Conservation (phyloP, 2,329 filamentous ascomycete genomes). For the Fusarium domesticum region DNA sequence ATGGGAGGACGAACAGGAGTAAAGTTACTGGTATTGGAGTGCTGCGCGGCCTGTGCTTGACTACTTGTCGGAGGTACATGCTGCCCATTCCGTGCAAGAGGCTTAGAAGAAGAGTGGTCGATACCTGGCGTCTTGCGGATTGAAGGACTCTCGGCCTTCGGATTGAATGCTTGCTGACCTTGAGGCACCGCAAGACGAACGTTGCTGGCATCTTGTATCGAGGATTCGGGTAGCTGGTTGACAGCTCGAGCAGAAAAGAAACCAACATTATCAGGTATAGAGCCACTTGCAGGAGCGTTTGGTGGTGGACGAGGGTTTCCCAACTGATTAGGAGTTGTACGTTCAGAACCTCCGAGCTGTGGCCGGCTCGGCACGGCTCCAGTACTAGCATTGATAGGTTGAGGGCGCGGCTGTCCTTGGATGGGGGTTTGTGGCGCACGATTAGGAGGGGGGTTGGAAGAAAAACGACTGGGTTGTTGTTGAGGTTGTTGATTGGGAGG, state of each 20-base stretch:
- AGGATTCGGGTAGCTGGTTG: conserved; percentile 49
- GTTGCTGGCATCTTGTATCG: conserved; percentile 39
- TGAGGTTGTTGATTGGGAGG: conserved; percentile 19
- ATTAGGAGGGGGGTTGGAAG: conserved; percentile 15
- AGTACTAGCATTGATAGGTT: conserved; percentile 18
- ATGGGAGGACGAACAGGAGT: conserved; percentile 32
- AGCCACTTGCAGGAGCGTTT: conserved; percentile 22
- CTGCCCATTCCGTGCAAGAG: conserved; percentile 58
- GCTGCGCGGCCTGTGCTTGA: conserved; percentile 23
- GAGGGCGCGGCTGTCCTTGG: conserved; percentile 26
- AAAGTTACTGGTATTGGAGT: conserved; percentile 28
- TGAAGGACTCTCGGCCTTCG: conserved; percentile 74
- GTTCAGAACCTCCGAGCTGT: conserved; percentile 12
- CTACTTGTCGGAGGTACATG: conserved; percentile 46
- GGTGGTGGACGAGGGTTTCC: conserved; percentile 32
- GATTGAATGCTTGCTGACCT: conserved; percentile 62
- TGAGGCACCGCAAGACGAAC: conserved; percentile 41
- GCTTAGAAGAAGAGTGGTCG: conserved; percentile 74
- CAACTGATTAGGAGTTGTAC: conserved; percentile 20
- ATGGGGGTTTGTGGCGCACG: conserved; percentile 36
- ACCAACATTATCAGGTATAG: conserved; percentile 45
- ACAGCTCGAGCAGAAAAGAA: conserved; percentile 72
- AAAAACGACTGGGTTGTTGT: conserved; percentile 21
- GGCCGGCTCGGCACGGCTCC: conserved; percentile 23
- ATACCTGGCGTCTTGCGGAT: conserved; percentile 86